Base-by-base conservation (phyloP, 2,329 filamentous ascomycete species). In the Epichloe aotearoae region DNA sequence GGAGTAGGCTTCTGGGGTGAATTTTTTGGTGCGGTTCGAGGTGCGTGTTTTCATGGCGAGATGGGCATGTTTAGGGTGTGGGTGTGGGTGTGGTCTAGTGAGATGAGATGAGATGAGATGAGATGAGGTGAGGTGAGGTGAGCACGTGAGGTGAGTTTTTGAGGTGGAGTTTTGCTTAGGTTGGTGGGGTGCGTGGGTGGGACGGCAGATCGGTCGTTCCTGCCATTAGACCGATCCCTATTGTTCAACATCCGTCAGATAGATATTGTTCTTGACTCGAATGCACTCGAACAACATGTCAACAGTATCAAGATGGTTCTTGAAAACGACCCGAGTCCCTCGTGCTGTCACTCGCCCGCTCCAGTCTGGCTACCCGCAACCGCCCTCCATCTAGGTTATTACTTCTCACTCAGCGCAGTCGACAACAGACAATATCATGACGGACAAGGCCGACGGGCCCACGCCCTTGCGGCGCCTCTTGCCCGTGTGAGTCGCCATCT, bases 1-100 rank as follows among this genome's bases (percentile, higher is more conserved):
- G 44, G 64, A 62, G 56, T 67, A 67, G 26, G 62, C 63, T 40
- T 67, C 57, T 52, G 61, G 52, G 2, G 61, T 61, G 50, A 61
- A 68, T 38, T 61, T 58, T 49, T 68, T 69, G 26, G 58, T 58
- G 43, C 64, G 65, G 55, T 68, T 69, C 17, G 67, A 64, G 46
- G 51, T 63, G 47, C 67, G 62, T n/a, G 67, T 67, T 56, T 63
- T 64, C 66, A 68, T 69, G 34, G 44, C 59, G 55, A 33, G 26
- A 45, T 38, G 34, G 23, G 40, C 26, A 36, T 46, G 14, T 37
- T 44, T 7, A n/a, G 36, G 12, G 36, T 38, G 14, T n/a, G 14
- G 5, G 19, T 42, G 17, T 42, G 19, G 5, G 5, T 14, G 19
- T 47, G 7, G 20, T 14, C 15, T 4, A 15, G 20, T 33, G 46